phyloP scores from a whole-genome alignment of 192 early-diverging fungal genomes.

The Radiomyces spectabilis region DNA sequence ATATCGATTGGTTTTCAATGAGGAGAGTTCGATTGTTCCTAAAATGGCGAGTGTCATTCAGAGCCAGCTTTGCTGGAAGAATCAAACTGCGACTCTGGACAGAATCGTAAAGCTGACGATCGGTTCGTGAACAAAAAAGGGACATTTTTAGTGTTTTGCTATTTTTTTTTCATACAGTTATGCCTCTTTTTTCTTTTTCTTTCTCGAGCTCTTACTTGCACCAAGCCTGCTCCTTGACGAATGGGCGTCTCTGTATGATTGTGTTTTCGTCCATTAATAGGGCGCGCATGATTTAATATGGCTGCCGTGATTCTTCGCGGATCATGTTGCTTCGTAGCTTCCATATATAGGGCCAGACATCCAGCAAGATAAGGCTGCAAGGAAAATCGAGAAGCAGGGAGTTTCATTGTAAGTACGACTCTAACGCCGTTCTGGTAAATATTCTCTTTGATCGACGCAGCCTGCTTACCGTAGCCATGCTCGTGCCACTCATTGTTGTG shows the following conservation, averaged over 20 bases:
- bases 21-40: constrained; percentile 16
- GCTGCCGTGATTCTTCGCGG: constrained; percentile 12
- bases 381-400: neutral
- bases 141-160: neutral
- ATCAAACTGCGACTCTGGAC: constrained; percentile 21
- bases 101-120: constrained; percentile 34
- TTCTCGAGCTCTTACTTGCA: constrained; percentile 21
- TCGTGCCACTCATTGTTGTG: constrained; percentile 36
- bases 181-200: neutral
- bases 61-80: constrained; percentile 27
- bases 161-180: neutral
- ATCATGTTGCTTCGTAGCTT: constrained; percentile 12
- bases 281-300: constrained; percentile 17
- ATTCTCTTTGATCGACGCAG: too few relatives aligned
- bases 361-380: constrained; percentile 42
- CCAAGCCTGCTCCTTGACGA: constrained; percentile 44
- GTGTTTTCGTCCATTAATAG: neutral
- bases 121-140: constrained; percentile 9
- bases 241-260: too few relatives aligned
- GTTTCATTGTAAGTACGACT: too few relatives aligned
- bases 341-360: constrained; percentile 33
- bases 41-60: constrained; percentile 37
- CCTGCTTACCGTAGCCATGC: constrained; percentile 45
- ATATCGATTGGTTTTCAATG: constrained; percentile 29
- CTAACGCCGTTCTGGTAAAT: too few relatives aligned